These are phyloP conservation scores for Suillus plorans DNA, from an alignment of 768 basidiomycete genomes.

Conservation along the genomic window DNA sequence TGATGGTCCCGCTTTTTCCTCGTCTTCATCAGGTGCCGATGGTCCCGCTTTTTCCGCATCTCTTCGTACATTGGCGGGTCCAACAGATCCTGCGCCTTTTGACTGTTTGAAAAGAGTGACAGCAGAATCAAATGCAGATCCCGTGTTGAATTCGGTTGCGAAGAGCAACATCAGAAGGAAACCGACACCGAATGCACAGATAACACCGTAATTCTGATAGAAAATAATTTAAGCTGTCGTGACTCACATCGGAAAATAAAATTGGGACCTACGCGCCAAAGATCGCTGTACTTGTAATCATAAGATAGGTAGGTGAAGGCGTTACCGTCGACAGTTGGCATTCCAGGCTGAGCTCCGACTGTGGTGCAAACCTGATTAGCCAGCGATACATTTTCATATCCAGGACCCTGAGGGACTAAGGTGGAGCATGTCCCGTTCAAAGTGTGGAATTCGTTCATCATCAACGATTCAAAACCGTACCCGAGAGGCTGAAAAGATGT, in stretches of 20 bases:
- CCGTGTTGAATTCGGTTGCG: slow-evolving; percentile 56
- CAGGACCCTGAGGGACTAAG: slow-evolving; percentile 61
- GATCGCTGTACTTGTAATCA: slow-evolving; percentile 41
- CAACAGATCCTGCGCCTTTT: slow-evolving; percentile 38
- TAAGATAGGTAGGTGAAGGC: slow-evolving; percentile 48
- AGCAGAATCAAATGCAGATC: slow-evolving; percentile 32
- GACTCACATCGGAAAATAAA: background rate
- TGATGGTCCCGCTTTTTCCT: slow-evolving; percentile 27
- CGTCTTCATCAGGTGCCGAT: slow-evolving; percentile 12
- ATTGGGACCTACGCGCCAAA: slow-evolving; percentile 44
- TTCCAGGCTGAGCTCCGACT: slow-evolving; percentile 62
- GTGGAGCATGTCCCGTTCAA: slow-evolving; percentile 59
- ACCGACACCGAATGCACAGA: slow-evolving; percentile 58
- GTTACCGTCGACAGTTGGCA: slow-evolving; percentile 59
- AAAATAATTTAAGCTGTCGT: background rate
- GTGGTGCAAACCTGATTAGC: slow-evolving; percentile 77
- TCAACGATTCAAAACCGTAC: slow-evolving; percentile 58
- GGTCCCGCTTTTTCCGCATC: slow-evolving; percentile 31
- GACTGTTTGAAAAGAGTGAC: slow-evolving; percentile 63
- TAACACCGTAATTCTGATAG: slow-evolving; percentile 67
- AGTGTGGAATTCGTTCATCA: slow-evolving; percentile 81
- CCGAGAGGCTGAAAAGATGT: background rate
- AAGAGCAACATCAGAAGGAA: slow-evolving; percentile 57
- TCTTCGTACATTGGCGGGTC: slow-evolving; percentile 19
- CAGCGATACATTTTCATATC: slow-evolving; percentile 54